A percentile compares a stretch with the other conserved stretches of the same genome.
Evolutionary conservation across 2,329 filamentous ascomycete genomes (phyloP).

Genomic region (Aspergillus pseudonomiae): DNA sequence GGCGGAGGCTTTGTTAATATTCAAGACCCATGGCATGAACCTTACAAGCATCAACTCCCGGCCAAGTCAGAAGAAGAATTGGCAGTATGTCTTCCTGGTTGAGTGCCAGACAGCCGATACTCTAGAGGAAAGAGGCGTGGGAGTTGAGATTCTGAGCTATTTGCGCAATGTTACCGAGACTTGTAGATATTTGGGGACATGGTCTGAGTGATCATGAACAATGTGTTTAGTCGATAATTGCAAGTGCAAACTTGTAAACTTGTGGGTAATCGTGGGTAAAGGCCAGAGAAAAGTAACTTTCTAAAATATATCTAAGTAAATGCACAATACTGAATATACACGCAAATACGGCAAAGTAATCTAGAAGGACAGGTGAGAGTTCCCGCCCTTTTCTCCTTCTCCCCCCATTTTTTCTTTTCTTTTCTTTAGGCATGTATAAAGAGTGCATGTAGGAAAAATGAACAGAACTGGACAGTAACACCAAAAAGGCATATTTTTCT

Average conservation of each 20-base stretch:
- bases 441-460: constrained; percentile 8
- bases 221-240: neutral
- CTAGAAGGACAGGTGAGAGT: neutral
- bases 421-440: neutral
- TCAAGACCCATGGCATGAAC: constrained; percentile 73
- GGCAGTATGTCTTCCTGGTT: constrained; percentile 94
- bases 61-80: constrained; percentile 72
- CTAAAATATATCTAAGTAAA: neutral
- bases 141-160: constrained; percentile 35
- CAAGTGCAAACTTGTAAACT: neutral
- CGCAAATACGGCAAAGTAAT: neutral
- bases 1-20: constrained; percentile 77
- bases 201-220: constrained; percentile 37
- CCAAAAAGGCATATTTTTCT: constrained; percentile 8
- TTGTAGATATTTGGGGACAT: constrained; percentile 45
- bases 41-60: constrained; percentile 88
- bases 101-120: constrained; percentile 71
- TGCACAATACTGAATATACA: neutral
- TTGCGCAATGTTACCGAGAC: constrained; percentile 41
- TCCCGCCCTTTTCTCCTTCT: neutral
- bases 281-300: neutral
- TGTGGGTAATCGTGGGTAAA: neutral
- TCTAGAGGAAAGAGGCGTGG: constrained; percentile 31
- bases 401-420: neutral
- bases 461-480: constrained; percentile 20